phyloP scores from a whole-genome alignment of 495 filamentous ascomycete species.

The Penicillium psychrofluorescens region DNA sequence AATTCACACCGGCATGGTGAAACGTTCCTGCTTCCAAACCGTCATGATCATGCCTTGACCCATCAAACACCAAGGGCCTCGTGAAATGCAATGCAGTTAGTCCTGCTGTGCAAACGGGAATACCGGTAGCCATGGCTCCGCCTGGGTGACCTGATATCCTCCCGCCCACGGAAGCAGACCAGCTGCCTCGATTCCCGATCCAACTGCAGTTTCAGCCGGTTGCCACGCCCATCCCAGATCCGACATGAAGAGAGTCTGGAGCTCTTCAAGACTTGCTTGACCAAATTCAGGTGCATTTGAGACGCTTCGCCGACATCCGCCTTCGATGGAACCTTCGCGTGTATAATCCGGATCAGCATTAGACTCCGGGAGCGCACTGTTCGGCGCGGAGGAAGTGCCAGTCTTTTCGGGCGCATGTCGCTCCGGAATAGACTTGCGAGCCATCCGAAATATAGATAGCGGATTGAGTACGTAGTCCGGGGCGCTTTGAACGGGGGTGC shows the following conservation, averaged over 20 bases:
- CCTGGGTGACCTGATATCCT: constrained; percentile 12
- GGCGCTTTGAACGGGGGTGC: constrained; percentile 19
- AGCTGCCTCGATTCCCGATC: constrained; percentile 18
- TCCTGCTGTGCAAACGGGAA: constrained; percentile 21
- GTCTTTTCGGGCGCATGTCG: constrained; percentile 23
- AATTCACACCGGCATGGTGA: no score
- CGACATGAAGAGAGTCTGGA: constrained; percentile 24
- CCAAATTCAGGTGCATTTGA: background rate
- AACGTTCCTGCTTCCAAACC: no score
- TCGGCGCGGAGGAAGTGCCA: constrained; percentile 10
- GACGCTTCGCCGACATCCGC: background rate
- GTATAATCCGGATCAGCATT: constrained; percentile 1
- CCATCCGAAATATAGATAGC: constrained; percentile 25
- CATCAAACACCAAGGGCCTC: no score
- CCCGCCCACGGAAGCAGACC: constrained; percentile 25
- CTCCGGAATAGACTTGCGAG: constrained; percentile 22
- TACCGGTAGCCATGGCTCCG: constrained; percentile 19
- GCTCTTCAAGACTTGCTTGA: constrained; percentile 18
- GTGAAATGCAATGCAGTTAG: background rate
- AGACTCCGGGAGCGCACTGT: constrained; percentile 7
- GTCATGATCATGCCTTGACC: background rate
- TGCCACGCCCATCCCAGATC: constrained; percentile 30
- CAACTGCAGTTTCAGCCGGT: constrained; percentile 24
- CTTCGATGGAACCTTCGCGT: background rate
- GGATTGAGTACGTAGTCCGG: constrained; percentile 28